Evolutionary conservation across 768 basidiomycete genomes (phyloP), one percentile per base, ranked within the genome.

Genomic region (Sarcomyxa edulis): DNA sequence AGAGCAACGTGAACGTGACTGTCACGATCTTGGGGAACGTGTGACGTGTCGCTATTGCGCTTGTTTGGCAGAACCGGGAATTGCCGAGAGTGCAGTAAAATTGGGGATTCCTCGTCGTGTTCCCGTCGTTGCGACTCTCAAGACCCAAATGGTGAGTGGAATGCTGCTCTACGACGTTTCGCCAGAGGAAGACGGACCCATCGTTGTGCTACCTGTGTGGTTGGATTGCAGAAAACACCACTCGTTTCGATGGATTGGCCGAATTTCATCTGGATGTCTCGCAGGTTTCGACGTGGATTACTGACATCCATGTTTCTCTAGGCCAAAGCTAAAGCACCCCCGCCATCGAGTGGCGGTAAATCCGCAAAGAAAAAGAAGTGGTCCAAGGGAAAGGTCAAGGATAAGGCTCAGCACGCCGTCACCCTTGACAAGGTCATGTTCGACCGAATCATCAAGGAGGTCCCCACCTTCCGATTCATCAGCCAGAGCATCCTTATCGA

Each of bases 301-400:
- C 53, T 64, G 45, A 58, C 18, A 31, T 19, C 16, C 29, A 49
- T 38, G 40, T 36, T 40, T 43, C 46, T 38, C 11, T 55, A 77
- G 76, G 72, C 76, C 65, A 76, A 83, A 76, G 82, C 86, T 59
- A 88, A 87, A 76, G 81, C 83, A 71, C 71, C 81, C 57, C 66
- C 88, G 49, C 66, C 83, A 43, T 68, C 81, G 35, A 67, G 77
- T 48, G 83, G 85, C 50, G 84, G 87, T 60, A 92, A 92, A 65
- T 69, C 85, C 58, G 90, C 88, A 47, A 97, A 97, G 80, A 98
- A 98, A 81, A 98, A 98, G 90, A 98, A 98, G 80, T 97, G 94
- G 94, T 96, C 91, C 54, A 98, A 98, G 79, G 96, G 96, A 63
- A 98, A 98, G 73, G 96, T 99, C 66, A 99, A 99, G 85, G 96